A percentile compares a stretch with the other conserved stretches of the same genome.
Evolutionary conservation across 352 stramenopile genomes (phyloP).

Genomic region (Globisporangium alternatum): DNA sequence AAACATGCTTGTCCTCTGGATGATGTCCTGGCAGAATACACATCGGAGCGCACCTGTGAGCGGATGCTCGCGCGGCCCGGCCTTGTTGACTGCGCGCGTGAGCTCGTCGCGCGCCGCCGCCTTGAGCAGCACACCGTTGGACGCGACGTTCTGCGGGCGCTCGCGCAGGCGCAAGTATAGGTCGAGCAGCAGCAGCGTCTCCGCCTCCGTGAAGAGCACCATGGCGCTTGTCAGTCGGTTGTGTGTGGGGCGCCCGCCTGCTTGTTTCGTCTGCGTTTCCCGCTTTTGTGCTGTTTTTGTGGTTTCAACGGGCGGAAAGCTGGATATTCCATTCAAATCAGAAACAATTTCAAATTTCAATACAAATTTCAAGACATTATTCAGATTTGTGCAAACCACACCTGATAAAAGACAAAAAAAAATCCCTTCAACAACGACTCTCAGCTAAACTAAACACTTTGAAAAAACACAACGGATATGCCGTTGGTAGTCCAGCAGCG

Average conservation of each 20-base stretch:
- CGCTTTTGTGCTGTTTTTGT: no score
- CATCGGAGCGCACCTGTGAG: conserved; percentile 27
- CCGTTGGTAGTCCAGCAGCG: neutral
- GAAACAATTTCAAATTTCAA: no score
- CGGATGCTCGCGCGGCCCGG: conserved; percentile 27
- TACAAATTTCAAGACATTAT: no score
- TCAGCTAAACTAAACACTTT: conserved; percentile 15
- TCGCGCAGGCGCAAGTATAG: conserved; percentile 39
- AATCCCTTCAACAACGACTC: conserved; percentile 16
- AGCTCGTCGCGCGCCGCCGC: conserved; percentile 41
- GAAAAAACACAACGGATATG: neutral
- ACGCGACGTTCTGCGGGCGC: conserved; percentile 43
- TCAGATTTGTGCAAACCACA: neutral
- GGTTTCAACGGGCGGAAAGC: no score
- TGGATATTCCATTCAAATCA: no score
- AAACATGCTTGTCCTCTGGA: neutral
- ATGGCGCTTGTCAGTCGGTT: conserved; percentile 21
- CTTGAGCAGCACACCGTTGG: conserved; percentile 44
- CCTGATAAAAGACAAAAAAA: no score
- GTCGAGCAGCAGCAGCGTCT: conserved; percentile 50
- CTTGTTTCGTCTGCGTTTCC: neutral
- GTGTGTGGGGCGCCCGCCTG: neutral
- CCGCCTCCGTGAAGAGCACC: conserved; percentile 56
- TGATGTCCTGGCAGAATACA: neutral
- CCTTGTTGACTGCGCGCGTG: conserved; percentile 38